Evolutionary conservation across 148 eudicot genomes (phyloP), one percentile per base, ranked within the genome.

Genomic region (Silene conica): DNA sequence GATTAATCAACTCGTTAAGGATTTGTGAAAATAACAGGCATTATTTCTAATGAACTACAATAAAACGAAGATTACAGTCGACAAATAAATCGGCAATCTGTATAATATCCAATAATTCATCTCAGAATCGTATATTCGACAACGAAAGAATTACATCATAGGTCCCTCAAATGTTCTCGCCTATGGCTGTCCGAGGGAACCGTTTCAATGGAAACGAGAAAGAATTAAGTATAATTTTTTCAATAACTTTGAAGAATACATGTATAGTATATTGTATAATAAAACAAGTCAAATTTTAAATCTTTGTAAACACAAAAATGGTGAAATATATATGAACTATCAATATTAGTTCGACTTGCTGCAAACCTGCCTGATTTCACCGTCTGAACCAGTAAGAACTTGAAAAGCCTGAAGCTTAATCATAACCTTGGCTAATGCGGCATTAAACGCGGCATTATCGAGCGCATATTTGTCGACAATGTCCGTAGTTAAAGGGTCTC

Each of bases 361-460:
- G 57, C 81, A 79, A 48, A 52, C 70, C 1, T 21, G 74, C 64
- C 81, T 79, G 13, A 79, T 74, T 1, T 79, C 28, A 13, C 81
- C 81, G 8, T 74, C 45, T 23, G 3, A 7, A 6, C 81, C 81
- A 1, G 77, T 79, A 8, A 79, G 77, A 18, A 74, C 77, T n/a
- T 77, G 57, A 43, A 77, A 58, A 34, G 72, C 80, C 72, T 77
- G 80, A 61, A 77, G n/a, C 70, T 77, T 74, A 20, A 73, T 34
- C 77, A 79, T 73, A 20, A 61, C 81, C 31, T 73, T 57, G 1
- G 58, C 70, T 2, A 70, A 31, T 16, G 56, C 65, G 0, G 20
- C 20, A 13, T 60, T 50, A 18, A 79, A 79, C 41, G 52, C 16
- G 3, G 60, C 63, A 6, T 11, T 18, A 10, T 79, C 64, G 1